phyloP scores from a whole-genome alignment of 208 protist genomes.

The Acanthamoeba castellanii region DNA sequence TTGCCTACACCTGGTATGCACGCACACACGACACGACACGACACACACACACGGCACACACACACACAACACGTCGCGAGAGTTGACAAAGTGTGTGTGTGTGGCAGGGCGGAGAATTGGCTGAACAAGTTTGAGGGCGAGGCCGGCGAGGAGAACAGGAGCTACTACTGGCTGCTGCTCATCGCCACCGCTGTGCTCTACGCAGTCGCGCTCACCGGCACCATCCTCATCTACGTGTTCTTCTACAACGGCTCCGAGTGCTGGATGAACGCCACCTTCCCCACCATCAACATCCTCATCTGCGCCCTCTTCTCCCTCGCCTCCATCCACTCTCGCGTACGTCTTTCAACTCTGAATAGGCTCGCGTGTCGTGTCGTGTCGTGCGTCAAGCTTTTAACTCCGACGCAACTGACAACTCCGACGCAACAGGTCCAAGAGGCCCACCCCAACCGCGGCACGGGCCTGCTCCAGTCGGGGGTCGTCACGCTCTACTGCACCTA shows the following conservation, averaged over 20 bases:
- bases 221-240: constrained; percentile 86
- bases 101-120: constrained; percentile 20
- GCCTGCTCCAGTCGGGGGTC: constrained; percentile 93
- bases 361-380: not conserved
- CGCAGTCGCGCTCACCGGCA: constrained; percentile 79
- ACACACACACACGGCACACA: not conserved
- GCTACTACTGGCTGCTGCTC: constrained; percentile 58
- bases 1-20: constrained; percentile 93
- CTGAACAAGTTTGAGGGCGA: constrained; percentile 25
- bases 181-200: constrained; percentile 38
- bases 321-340: constrained; percentile 92
- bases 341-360: not conserved
- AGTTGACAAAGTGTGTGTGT: not conserved
- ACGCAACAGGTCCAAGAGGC: constrained; percentile 83
- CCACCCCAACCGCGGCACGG: constrained; percentile 74
- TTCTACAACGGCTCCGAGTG: constrained; percentile 82
- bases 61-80: not conserved
- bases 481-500: constrained; percentile 93
- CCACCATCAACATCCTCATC: constrained; percentile 91
- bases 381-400: not conserved
- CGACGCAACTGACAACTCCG: not conserved
- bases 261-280: constrained; percentile 92
- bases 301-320: constrained; percentile 84
- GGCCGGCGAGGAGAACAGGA: constrained; percentile 17
- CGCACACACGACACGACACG: not conserved